Conservation (phyloP, 2,329 filamentous ascomycete species). For the Ascochyta rabiei region DNA sequence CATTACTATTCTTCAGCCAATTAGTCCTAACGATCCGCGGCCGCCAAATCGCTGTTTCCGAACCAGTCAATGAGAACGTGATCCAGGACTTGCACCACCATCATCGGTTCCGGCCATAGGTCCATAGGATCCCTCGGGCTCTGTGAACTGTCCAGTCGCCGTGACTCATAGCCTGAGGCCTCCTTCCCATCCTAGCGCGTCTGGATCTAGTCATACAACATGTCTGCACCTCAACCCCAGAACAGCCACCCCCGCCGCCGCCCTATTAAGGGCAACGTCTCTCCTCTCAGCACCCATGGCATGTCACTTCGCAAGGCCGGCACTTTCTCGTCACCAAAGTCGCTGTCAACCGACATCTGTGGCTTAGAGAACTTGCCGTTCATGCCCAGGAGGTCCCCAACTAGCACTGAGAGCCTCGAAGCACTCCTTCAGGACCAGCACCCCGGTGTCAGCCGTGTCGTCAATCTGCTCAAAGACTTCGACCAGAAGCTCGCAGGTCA, state of each 20-base stretch:
- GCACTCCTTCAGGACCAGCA: slow-evolving; percentile 52
- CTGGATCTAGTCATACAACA: slow-evolving; percentile 45
- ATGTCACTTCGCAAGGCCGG: slow-evolving; percentile 56
- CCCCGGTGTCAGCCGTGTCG: slow-evolving; percentile 52
- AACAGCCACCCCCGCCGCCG: slow-evolving; percentile 55
- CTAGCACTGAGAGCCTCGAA: slow-evolving; percentile 56
- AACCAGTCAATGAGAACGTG: slow-evolving; percentile 35
- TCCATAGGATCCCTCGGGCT: slow-evolving; percentile 31
- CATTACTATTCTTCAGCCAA: slow-evolving; percentile 18
- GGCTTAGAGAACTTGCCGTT: slow-evolving; percentile 48
- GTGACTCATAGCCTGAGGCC: slow-evolving; percentile 47
- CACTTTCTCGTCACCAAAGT: slow-evolving; percentile 55
- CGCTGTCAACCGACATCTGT: slow-evolving; percentile 46
- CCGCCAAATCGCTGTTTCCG: slow-evolving; percentile 15
- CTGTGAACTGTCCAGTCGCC: slow-evolving; percentile 30
- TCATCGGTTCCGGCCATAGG: slow-evolving; percentile 29
- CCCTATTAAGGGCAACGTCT: slow-evolving; percentile 47
- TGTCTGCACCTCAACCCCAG: slow-evolving; percentile 47
- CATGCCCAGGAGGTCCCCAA: slow-evolving; percentile 56
- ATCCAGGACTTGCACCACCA: slow-evolving; percentile 30
- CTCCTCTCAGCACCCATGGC: slow-evolving; percentile 47
- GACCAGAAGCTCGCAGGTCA: slow-evolving; percentile 52
- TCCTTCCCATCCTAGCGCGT: slow-evolving; percentile 32
- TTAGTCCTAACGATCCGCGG: slow-evolving; percentile 13
- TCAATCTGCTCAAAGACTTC: slow-evolving; percentile 52